Conservation (phyloP, 345 rosid species). For the Lepidium africanum region DNA sequence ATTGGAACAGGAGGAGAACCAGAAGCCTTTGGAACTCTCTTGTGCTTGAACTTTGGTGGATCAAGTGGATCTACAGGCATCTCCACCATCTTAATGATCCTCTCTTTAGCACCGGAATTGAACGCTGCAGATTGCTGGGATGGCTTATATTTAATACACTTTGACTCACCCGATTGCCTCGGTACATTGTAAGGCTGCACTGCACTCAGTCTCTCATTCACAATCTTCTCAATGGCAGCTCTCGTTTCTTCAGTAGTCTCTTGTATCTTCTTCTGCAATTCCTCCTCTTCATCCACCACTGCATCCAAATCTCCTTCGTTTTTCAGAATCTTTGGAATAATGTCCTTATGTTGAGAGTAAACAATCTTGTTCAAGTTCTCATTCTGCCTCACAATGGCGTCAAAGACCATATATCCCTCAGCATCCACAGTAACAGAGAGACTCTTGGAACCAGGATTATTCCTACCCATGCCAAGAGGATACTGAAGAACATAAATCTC, state of each 20-base stretch:
- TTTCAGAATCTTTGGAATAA: slow-evolving; percentile 63
- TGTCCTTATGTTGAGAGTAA: slow-evolving; percentile 70
- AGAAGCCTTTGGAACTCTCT: slow-evolving; percentile 61
- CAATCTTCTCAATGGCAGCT: slow-evolving; percentile 68
- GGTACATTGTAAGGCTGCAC: slow-evolving; percentile 72
- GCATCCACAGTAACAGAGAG: slow-evolving; percentile 79
- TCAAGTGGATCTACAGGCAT: slow-evolving; percentile 83
- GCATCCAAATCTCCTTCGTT: slow-evolving; percentile 27
- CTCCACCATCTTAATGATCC: slow-evolving; percentile 69
- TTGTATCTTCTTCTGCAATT: slow-evolving; percentile 51
- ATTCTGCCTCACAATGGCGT: slow-evolving; percentile 69
- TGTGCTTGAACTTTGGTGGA: slow-evolving; percentile 80
- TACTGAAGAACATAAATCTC: slow-evolving; percentile 82
- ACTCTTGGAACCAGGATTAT: slow-evolving; percentile 61
- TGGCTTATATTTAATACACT: slow-evolving; percentile 71
- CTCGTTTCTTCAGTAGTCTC: slow-evolving; percentile 64
- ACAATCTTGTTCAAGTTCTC: slow-evolving; percentile 42
- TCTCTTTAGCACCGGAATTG: slow-evolving; percentile 82
- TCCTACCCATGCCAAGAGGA: slow-evolving; percentile 59
- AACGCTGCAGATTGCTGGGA: slow-evolving; percentile 62
- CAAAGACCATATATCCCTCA: slow-evolving; percentile 72
- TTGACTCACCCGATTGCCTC: slow-evolving; percentile 50
- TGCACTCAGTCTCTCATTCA: slow-evolving; percentile 72
- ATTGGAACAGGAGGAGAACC: slow-evolving; percentile 88
- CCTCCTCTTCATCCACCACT: slow-evolving; percentile 34